Evolutionary conservation across 768 basidiomycete species (phyloP).

Genomic region (Tricholomella constricta): DNA sequence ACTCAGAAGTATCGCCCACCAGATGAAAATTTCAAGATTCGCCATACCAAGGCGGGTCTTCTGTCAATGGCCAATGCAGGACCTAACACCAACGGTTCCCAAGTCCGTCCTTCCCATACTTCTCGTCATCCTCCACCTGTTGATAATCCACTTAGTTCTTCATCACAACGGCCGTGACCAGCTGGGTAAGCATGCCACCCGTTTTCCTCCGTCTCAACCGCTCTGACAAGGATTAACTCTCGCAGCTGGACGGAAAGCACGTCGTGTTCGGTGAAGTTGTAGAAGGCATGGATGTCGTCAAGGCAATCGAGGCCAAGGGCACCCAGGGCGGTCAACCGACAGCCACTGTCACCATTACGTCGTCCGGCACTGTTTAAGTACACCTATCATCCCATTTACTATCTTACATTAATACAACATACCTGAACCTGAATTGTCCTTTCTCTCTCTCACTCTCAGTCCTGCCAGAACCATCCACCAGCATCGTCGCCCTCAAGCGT

Average conservation of each 20-base stretch:
- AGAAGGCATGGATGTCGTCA: constrained; percentile 66
- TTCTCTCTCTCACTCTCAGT: no score
- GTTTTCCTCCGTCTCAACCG: background rate
- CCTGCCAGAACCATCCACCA: no score
- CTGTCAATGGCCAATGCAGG: constrained; percentile 92
- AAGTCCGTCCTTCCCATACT: constrained; percentile 37
- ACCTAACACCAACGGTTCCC: constrained; percentile 78
- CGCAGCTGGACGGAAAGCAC: constrained; percentile 61
- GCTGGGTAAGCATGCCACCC: constrained; percentile 47
- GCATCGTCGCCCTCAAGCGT: no score
- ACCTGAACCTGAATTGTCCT: background rate
- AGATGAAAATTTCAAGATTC: constrained; percentile 74
- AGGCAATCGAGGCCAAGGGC: constrained; percentile 54
- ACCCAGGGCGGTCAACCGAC: constrained; percentile 38
- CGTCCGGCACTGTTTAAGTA: constrained; percentile 49
- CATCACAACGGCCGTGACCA: constrained; percentile 71
- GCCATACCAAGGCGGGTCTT: constrained; percentile 63
- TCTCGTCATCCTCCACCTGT: no score
- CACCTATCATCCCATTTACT: background rate
- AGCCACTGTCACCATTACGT: constrained; percentile 56
- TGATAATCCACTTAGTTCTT: constrained; percentile 78
- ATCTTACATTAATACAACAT: background rate
- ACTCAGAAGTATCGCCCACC: background rate
- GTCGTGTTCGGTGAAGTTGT: constrained; percentile 75
- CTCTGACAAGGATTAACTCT: background rate